Conservation (phyloP, 176 grass and related monocot species). For the Phragmites australis region DNA sequence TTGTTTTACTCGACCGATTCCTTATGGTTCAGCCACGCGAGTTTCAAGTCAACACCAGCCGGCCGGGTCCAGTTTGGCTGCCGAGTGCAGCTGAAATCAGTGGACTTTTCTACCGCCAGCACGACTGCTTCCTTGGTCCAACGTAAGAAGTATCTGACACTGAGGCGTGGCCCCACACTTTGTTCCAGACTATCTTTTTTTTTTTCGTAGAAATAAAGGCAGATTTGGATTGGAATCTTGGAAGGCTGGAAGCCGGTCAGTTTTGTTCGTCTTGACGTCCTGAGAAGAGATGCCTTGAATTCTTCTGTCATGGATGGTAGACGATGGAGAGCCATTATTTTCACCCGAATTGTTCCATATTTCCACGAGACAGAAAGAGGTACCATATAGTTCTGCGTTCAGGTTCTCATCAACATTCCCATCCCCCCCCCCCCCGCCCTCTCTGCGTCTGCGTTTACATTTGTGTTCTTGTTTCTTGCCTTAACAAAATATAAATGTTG, state of each 20-base stretch:
- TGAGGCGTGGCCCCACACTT: neutral
- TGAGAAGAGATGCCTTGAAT: neutral
- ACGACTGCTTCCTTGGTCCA: neutral
- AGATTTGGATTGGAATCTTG: neutral
- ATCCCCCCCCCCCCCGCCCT: too few species aligned
- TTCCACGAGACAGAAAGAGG: too few species aligned
- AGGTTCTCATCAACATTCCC: too few species aligned
- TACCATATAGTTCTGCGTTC: too few species aligned
- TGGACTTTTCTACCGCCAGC: neutral
- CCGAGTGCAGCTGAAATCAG: neutral
- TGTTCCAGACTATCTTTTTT: neutral
- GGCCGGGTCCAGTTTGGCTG: slow-evolving; percentile 30
- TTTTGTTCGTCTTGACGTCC: neutral
- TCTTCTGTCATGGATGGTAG: too few species aligned
- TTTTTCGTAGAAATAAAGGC: neutral
- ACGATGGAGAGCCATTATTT: too few species aligned
- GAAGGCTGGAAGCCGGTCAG: neutral
- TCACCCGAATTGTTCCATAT: too few species aligned
- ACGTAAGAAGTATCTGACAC: neutral
- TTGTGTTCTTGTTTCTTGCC: too few species aligned
- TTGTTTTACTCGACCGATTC: slow-evolving; percentile 28
- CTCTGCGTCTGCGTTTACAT: too few species aligned
- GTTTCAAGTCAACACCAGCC: slow-evolving; percentile 27
- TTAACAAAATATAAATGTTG: too few species aligned
- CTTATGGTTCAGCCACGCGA: neutral